These are phyloP conservation scores for Picea abies DNA, from an alignment of 83 land plant species.

Conservation along the genomic window DNA sequence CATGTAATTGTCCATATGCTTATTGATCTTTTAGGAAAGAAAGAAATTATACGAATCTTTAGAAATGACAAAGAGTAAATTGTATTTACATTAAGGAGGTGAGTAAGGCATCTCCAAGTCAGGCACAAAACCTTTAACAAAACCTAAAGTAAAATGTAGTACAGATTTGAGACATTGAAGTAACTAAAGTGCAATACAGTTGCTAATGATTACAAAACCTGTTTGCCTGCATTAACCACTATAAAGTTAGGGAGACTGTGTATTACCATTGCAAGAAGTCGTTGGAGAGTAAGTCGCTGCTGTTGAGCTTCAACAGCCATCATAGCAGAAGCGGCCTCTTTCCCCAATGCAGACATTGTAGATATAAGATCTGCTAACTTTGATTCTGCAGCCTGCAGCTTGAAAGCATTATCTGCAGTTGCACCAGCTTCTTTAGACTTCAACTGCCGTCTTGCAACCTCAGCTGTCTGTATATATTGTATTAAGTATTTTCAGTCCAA, in stretches of 20 bases:
- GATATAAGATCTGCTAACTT: slow-evolving; percentile 63
- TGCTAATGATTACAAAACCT: neutral
- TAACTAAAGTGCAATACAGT: neutral
- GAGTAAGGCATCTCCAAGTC: too few species aligned
- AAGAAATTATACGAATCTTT: too few species aligned
- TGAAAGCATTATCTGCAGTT: slow-evolving; percentile 46
- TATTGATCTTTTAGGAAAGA: too few species aligned
- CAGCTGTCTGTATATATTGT: slow-evolving; percentile 48
- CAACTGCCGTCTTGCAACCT: slow-evolving; percentile 64
- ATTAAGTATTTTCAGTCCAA: neutral
- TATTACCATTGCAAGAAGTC: slow-evolving; percentile 60
- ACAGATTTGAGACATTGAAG: neutral
- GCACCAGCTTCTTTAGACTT: slow-evolving; percentile 53
- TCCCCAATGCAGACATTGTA: slow-evolving; percentile 54
- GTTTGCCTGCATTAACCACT: neutral
- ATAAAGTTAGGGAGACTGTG: slow-evolving; percentile 2
- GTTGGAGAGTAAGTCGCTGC: slow-evolving; percentile 56
- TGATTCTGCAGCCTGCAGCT: slow-evolving; percentile 71
- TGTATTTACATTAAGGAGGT: neutral
- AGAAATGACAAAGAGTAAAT: neutral
- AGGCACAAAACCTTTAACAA: neutral
- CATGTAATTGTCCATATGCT: too few species aligned
- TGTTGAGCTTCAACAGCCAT: slow-evolving; percentile 74
- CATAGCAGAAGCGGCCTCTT: slow-evolving; percentile 86
- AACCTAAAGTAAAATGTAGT: neutral